Evolutionary conservation across 2,329 filamentous ascomycete genomes (phyloP), one percentile per base, ranked within the genome.

Genomic region (Tolypocladium cylindrosporum): DNA sequence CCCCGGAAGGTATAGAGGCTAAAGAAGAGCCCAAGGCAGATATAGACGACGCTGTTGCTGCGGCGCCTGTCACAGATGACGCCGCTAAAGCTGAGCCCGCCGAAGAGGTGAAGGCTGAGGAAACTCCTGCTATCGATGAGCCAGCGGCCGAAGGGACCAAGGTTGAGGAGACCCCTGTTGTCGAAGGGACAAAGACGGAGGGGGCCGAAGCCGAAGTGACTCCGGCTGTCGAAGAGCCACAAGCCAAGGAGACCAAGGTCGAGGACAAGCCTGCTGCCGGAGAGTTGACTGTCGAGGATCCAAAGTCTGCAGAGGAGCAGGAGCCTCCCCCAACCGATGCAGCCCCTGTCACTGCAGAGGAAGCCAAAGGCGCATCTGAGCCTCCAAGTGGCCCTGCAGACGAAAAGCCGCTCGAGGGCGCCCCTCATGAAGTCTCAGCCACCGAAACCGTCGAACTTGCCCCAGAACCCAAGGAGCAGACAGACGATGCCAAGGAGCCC

Each of bases 91-190:
- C 45, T 19, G 50, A 57, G 4, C 2, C 6, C 10, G 48, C 54
- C 37, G 57, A 63, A 27, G 55, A 61, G 27, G 45, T 34, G 19
- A 50, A 54, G 19, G 39, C 55, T 11, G 56, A 59, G 21, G 50
- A 55, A 34, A 19, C 42, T 31, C 3, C 41, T 34, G n/a, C n/a
- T 40, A 56, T 59, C 24, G 55, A 61, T 39, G 57, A 52, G 31
- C 11, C 55, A 8, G 43, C 56, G 34, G 42, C 53, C 40, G 52
- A 61, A 50, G 54, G 54, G 45, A 14, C 54, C 4, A 57, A 50
- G 13, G 36, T 57, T 43, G 42, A 59, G 40, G 37, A 51, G 27
- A 13, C 43, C 4, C 4, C 16, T 21, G 36, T n/a, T 14, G 55
- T 34, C 16, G 54, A 57, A 19, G 43, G 7, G 16, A 39, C 54